phyloP scores from a whole-genome alignment of 2,329 filamentous ascomycete species.

The Monosporascus sp. region DNA sequence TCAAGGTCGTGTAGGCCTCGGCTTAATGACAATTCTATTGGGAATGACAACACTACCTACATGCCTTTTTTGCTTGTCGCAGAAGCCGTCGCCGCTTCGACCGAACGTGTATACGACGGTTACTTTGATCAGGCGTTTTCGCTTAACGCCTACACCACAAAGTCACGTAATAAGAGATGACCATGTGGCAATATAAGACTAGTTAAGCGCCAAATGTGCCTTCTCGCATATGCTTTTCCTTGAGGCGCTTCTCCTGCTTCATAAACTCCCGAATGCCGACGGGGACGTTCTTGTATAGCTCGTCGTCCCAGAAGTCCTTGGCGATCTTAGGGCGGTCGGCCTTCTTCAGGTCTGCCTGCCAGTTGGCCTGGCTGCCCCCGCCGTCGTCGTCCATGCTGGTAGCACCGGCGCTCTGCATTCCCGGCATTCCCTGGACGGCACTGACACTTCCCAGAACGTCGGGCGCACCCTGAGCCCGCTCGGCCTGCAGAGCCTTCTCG shows the following conservation, averaged over 20 bases:
- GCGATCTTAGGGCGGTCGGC: conserved; percentile 33
- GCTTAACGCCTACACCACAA: too few relatives aligned
- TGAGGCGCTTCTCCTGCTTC: conserved; percentile 89
- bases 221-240: conserved; percentile 62
- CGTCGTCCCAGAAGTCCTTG: conserved; percentile 55
- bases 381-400: conserved; percentile 75
- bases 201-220: conserved; percentile 39
- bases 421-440: conserved; percentile 7
- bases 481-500: conserved; percentile 42
- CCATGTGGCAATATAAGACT: too few relatives aligned
- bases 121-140: too few relatives aligned
- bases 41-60: too few relatives aligned
- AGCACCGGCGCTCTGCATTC: conserved; percentile 23
- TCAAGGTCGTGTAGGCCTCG: too few relatives aligned
- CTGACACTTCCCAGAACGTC: conserved; percentile 5
- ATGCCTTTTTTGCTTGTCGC: too few relatives aligned
- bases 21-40: too few relatives aligned
- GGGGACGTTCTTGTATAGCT: conserved; percentile 74
- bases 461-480: conserved; percentile 19
- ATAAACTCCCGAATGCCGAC: conserved; percentile 96
- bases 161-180: too few relatives aligned
- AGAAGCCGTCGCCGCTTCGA: too few relatives aligned
- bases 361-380: conserved; percentile 66
- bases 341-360: conserved; percentile 37
- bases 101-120: too few relatives aligned